A percentile compares a stretch with the other conserved stretches of the same genome.
Conservation (phyloP, 306 rosid genomes). For the Spatholobus suberectus region DNA sequence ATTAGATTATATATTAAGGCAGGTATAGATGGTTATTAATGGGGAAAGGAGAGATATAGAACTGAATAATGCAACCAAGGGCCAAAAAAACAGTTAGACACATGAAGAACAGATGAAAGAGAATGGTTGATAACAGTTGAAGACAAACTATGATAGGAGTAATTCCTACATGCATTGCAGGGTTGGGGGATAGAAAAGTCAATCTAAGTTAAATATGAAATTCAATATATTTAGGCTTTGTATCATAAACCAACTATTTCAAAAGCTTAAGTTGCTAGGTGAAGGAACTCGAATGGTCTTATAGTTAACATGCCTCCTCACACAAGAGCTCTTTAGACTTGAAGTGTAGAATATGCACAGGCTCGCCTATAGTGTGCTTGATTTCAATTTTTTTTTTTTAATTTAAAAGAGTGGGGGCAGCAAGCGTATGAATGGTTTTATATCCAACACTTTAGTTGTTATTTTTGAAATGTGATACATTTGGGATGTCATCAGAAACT, state of each 20-base stretch:
- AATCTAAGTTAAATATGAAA: constrained; percentile 11
- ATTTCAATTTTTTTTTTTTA: not conserved
- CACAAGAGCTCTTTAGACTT: not conserved
- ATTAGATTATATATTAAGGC: constrained; percentile 14
- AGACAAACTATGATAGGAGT: constrained; percentile 7
- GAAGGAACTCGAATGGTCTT: not conserved
- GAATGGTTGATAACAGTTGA: constrained; percentile 17
- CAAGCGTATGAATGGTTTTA: not conserved
- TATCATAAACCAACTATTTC: constrained; percentile 13
- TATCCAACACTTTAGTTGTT: constrained; percentile 12
- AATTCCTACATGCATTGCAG: constrained; percentile 4
- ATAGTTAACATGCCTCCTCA: not conserved
- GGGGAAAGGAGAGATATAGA: constrained; percentile 8
- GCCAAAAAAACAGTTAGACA: not conserved
- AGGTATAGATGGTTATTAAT: constrained; percentile 16
- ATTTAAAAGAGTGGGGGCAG: not conserved
- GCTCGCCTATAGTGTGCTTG: not conserved
- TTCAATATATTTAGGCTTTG: not conserved
- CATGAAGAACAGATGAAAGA: not conserved
- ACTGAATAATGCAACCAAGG: constrained; percentile 27
- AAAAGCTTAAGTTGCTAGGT: not conserved
- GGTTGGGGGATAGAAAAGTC: constrained; percentile 6
- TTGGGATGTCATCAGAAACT: constrained; percentile 12
- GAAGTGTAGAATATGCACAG: not conserved
- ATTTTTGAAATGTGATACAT: constrained; percentile 8